Percentiles rank a stretch among this genome's conserved stretches.
These are phyloP conservation scores for Pestalotiopsis sp. DNA, from an alignment of 2,329 filamentous ascomycete species.

Conservation along the genomic window DNA sequence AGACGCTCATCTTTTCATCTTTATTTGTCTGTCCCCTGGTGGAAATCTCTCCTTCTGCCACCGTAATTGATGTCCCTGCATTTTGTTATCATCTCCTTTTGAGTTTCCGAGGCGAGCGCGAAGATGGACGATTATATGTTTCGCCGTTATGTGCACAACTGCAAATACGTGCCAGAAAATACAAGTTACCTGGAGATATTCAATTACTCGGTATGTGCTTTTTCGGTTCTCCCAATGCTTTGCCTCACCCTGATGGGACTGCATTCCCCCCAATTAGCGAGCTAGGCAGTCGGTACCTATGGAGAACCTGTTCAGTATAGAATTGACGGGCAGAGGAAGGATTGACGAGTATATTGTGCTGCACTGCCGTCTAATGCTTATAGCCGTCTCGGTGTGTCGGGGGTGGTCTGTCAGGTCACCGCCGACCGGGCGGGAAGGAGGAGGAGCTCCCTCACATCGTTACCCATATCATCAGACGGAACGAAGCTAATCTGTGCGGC, in stretches of 20 bases:
- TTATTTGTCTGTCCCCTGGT: background rate
- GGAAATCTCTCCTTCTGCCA: background rate
- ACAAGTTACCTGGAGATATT: constrained; percentile 62
- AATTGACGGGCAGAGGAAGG: too few relatives aligned
- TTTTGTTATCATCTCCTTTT: background rate
- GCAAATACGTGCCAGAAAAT: constrained; percentile 50
- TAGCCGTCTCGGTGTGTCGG: too few relatives aligned
- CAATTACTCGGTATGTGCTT: constrained; percentile 57
- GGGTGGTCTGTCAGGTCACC: background rate
- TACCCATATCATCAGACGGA: background rate
- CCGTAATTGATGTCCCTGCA: background rate
- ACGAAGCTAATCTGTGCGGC: constrained; percentile 1
- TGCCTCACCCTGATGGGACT: background rate
- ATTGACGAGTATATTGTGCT: too few relatives aligned
- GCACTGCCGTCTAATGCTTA: too few relatives aligned
- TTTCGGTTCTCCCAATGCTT: background rate
- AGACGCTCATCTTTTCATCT: background rate
- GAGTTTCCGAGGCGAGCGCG: background rate
- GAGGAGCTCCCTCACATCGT: background rate
- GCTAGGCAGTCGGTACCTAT: background rate
- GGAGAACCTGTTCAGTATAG: too few relatives aligned
- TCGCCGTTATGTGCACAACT: constrained; percentile 47
- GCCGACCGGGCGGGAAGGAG: background rate
- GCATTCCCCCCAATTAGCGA: background rate
- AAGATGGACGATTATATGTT: constrained; percentile 65